Conservation (phyloP, 345 rosid species). For the Capsella bursapastoris region DNA sequence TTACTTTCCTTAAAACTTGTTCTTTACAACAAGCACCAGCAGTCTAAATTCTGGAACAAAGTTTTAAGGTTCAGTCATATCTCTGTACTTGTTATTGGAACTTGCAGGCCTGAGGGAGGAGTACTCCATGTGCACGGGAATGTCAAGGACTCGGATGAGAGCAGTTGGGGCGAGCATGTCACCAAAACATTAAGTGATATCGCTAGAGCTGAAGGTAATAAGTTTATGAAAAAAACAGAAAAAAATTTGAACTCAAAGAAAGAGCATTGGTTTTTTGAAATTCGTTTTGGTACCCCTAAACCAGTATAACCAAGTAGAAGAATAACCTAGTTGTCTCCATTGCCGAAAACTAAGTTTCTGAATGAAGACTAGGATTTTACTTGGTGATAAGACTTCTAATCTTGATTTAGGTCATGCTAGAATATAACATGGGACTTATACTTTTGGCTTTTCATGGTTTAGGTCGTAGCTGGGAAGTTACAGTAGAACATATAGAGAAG, state of each 20-base stretch:
- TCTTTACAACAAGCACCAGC: slow-evolving; percentile 4
- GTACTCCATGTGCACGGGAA: slow-evolving; percentile 85
- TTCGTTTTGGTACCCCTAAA: background rate
- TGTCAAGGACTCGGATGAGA: slow-evolving; percentile 77
- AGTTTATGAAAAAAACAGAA: background rate
- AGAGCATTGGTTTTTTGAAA: background rate
- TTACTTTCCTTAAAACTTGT: slow-evolving; percentile 18
- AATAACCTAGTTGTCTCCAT: background rate
- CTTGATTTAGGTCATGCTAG: slow-evolving; percentile 2
- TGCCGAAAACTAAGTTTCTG: background rate
- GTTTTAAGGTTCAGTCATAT: background rate
- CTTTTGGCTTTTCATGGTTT: slow-evolving; percentile 30
- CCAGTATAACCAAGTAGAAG: background rate
- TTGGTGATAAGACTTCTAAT: background rate
- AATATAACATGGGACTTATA: background rate
- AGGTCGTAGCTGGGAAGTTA: slow-evolving; percentile 78
- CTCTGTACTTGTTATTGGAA: slow-evolving; percentile 28
- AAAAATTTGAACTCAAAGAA: background rate
- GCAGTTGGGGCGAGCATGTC: slow-evolving; percentile 62
- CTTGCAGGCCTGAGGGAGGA: slow-evolving; percentile 83
- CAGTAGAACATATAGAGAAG: slow-evolving; percentile 70
- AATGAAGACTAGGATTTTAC: background rate
- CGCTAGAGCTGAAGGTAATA: slow-evolving; percentile 74
- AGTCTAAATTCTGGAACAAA: background rate
- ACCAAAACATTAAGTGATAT: slow-evolving; percentile 58